Evolutionary conservation across 1,139 yeast genomes (phyloP), one percentile per base, ranked within the genome.

Genomic region (Debaryomyces udenii): DNA sequence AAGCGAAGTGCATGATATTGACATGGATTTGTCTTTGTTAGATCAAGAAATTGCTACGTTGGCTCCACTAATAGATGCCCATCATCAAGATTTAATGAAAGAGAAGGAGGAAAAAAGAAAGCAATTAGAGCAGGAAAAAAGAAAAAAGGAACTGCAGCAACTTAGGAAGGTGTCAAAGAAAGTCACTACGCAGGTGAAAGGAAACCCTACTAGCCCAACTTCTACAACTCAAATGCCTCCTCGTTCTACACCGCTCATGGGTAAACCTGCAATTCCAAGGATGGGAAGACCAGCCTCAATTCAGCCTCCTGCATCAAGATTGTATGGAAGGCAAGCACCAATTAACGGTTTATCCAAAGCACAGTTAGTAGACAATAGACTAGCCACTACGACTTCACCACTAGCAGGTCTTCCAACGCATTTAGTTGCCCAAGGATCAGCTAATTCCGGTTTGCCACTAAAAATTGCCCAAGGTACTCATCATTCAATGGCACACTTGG

Each of bases 281-380:
- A 70, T 70, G 75, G 76, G 76, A 1, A 68, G 66, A 41, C 71
- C 73, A 1, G 78, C 78, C n/a, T 62, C 74, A 11, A 71, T 72
- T 16, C 78, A 72, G 47, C 78, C 78, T 5, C 74, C 76, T 3
- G 61, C 72, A 9, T 66, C 70, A 38, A 55, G 73, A 38, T 45
- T 66, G 10, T 70, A 70, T 47, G 66, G 58, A 15, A 51, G 65
- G 31, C 42, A 44, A 18, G 15, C 37, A 6, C 37, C 27, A 3
- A 31, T 43, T 6, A 47, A 45, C 38, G 53, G 51, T n/a, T 33
- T 49, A 20, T 32, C 53, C 9, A 45, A 47, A 38, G 45, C 53
- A 16, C 55, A 41, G 20, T 45, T 48, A 9, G 51, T 56, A 17
- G 59, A 59, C 44, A 50, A 49, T 35, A 49, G 60, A 35, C 39